Conservation (phyloP, 2,329 filamentous ascomycete genomes). For the Ophiostoma triangulosporum region DNA sequence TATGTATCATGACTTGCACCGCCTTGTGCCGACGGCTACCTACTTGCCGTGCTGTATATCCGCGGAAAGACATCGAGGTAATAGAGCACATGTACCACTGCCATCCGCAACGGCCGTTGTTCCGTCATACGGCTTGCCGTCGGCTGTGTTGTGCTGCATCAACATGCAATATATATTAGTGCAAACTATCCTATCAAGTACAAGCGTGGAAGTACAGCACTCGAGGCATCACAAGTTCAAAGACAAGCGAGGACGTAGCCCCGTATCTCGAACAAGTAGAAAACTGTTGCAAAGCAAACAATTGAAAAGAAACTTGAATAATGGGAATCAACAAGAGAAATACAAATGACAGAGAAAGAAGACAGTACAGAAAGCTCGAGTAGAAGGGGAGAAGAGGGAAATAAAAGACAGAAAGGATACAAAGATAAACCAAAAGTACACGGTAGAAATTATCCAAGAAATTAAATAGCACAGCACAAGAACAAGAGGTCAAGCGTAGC, state of each 20-base stretch:
- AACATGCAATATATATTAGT: no score
- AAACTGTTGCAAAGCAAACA: background rate
- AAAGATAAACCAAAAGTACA: background rate
- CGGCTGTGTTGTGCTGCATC: no score
- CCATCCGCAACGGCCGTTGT: no score
- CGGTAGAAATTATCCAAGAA: background rate
- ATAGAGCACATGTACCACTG: background rate
- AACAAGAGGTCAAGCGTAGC: background rate
- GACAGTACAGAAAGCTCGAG: background rate
- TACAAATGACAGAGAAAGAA: background rate
- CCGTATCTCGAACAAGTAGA: background rate
- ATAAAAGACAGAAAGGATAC: background rate
- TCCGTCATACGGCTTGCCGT: no score
- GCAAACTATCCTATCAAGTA: no score
- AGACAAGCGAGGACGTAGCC: background rate
- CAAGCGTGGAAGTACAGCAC: background rate
- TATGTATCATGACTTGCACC: no score
- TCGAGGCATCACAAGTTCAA: background rate
- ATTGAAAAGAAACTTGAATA: background rate
- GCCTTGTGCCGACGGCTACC: no score
- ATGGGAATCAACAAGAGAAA: constrained; percentile 2
- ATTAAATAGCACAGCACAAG: background rate
- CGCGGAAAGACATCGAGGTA: background rate
- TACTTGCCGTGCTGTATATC: background rate
- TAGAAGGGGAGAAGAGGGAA: background rate